These are phyloP conservation scores for Penicillium griseofulvum DNA, from an alignment of 2,329 filamentous ascomycete genomes.

Conservation along the genomic window DNA sequence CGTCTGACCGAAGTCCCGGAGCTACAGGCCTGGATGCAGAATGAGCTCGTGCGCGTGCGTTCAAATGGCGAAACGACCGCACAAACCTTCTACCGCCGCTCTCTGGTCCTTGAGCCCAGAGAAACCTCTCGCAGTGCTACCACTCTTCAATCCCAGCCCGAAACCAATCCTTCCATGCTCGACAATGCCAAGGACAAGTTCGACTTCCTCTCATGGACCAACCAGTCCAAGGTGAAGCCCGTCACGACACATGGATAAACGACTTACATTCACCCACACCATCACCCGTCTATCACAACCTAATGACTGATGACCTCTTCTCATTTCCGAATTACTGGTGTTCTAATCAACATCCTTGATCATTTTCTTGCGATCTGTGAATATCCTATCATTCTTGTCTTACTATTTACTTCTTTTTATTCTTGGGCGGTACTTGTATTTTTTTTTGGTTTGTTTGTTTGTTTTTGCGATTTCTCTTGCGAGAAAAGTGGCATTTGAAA, in stretches of 20 bases:
- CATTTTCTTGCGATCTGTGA: conserved; percentile 18
- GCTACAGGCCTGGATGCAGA: conserved; percentile 88
- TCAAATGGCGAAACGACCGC: conserved; percentile 61
- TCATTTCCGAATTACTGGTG: conserved; percentile 8
- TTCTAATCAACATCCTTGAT: conserved; percentile 4
- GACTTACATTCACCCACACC: not conserved
- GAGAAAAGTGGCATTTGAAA: conserved; percentile 20
- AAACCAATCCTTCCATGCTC: conserved; percentile 33
- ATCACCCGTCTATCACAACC: conserved; percentile 5
- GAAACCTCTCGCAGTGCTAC: conserved; percentile 28
- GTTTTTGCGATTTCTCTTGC: conserved; percentile 9
- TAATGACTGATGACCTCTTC: conserved; percentile 24
- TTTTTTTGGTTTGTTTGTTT: too few relatives aligned
- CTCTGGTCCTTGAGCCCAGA: conserved; percentile 73
- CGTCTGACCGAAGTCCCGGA: conserved; percentile 77
- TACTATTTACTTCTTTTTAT: conserved; percentile 4
- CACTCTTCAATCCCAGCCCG: conserved; percentile 22
- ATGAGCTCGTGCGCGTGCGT: conserved; percentile 74
- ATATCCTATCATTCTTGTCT: conserved; percentile 14
- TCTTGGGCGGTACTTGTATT: conserved; percentile 16
- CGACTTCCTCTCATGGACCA: conserved; percentile 53
- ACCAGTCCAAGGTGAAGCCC: conserved; percentile 44
- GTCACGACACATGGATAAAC: conserved; percentile 36
- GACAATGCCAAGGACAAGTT: conserved; percentile 51
- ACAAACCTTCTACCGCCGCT: conserved; percentile 75